A percentile compares a stretch with the other conserved stretches of the same genome.
These are phyloP conservation scores for Penicillium cinerascens DNA, from an alignment of 495 filamentous ascomycete species.

Conservation along the genomic window DNA sequence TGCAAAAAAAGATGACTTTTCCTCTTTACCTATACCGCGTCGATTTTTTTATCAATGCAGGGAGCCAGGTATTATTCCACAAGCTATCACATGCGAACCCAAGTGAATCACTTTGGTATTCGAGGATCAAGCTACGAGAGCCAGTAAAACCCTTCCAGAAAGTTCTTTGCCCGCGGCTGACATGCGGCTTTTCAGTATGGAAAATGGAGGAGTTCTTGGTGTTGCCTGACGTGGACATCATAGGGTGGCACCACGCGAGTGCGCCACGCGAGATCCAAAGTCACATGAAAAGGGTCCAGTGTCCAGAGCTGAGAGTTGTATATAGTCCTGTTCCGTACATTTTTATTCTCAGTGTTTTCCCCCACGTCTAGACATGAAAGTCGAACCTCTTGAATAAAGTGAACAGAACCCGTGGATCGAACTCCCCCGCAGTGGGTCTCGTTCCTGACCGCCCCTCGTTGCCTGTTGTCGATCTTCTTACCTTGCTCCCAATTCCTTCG, in stretches of 20 bases:
- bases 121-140: neutral
- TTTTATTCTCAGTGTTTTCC: neutral
- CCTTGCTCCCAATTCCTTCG: conserved; percentile 6
- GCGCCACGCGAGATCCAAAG: neutral
- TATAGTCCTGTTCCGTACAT: neutral
- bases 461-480: conserved; percentile 16
- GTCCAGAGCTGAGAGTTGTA: neutral
- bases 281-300: neutral
- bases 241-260: neutral
- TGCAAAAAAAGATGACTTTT: no score
- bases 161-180: conserved; percentile 10
- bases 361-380: no score
- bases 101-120: no score
- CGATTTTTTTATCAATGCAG: no score
- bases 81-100: conserved; percentile 15
- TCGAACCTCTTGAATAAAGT: neutral
- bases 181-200: conserved; percentile 27
- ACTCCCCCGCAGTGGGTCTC: conserved; percentile 32
- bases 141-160: conserved; percentile 2
- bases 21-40: no score
- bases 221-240: neutral
- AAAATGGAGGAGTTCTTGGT: conserved; percentile 34
- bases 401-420: neutral
- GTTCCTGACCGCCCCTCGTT: conserved; percentile 40
- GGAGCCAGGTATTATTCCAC: no score